Conservation (phyloP, 768 basidiomycete species). For the Leccinum barrowsii region DNA sequence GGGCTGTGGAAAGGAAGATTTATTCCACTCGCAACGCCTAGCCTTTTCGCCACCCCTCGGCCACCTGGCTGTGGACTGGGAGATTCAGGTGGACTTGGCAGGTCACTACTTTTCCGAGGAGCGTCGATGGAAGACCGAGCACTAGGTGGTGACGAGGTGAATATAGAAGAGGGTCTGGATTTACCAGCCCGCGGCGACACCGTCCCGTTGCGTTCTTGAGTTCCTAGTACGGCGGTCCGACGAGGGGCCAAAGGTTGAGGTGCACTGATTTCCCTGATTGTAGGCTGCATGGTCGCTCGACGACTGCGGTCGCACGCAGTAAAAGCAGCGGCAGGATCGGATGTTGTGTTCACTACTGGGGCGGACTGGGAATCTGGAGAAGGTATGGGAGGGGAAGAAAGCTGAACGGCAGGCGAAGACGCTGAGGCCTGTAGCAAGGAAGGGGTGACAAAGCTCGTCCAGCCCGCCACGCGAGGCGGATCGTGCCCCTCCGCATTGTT, state of each 20-base stretch:
- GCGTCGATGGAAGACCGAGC: constrained; percentile 34
- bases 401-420: constrained; percentile 71
- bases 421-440: constrained; percentile 67
- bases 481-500: constrained; percentile 36
- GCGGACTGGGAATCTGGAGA: constrained; percentile 51
- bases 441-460: constrained; percentile 59
- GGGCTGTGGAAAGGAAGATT: constrained; percentile 40
- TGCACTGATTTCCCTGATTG: constrained; percentile 38
- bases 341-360: constrained; percentile 45
- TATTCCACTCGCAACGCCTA: constrained; percentile 37
- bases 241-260: constrained; percentile 36
- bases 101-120: constrained; percentile 35
- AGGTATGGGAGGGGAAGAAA: constrained; percentile 53
- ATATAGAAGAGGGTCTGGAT: constrained; percentile 34
- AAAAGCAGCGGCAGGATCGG: constrained; percentile 44
- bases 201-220: constrained; percentile 29
- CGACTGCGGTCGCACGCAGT: constrained; percentile 44
- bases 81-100: constrained; percentile 44
- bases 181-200: constrained; percentile 29
- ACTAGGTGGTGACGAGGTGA: constrained; percentile 25
- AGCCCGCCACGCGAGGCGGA: constrained; percentile 48
- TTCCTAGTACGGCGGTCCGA: constrained; percentile 23
- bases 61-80: constrained; percentile 43
- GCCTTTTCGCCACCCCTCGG: constrained; percentile 36
- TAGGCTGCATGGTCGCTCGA: constrained; percentile 36